A percentile compares a stretch with the other conserved stretches of the same genome.
Conservation (phyloP, 2,329 filamentous ascomycete genomes). For the Ascochyta clinopodiicola region DNA sequence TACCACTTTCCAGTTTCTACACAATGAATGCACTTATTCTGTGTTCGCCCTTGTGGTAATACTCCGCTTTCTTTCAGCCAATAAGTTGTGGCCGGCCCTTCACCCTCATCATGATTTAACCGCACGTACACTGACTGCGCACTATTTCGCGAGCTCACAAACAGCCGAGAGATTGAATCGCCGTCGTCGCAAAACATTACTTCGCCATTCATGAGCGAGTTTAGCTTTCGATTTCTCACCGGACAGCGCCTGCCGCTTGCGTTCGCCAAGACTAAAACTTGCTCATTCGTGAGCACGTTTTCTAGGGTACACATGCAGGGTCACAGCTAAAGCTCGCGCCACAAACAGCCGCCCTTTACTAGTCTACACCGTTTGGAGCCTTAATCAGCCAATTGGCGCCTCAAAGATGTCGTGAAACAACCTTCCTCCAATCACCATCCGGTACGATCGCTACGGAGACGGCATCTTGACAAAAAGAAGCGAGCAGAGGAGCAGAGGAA, state of each 20-base stretch:
- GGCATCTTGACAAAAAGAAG: constrained; percentile 6
- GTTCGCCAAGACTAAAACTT: constrained; percentile 33
- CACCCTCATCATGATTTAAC: too few species aligned
- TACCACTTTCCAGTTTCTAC: constrained; percentile 3
- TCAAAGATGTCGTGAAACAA: not conserved
- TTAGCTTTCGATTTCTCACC: constrained; percentile 11
- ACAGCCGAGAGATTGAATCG: not conserved
- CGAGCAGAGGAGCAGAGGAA: not conserved
- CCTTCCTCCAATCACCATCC: not conserved
- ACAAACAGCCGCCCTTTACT: constrained; percentile 18
- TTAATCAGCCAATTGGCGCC: not conserved
- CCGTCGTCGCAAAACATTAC: not conserved
- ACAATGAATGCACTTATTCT: not conserved
- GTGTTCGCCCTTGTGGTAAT: not conserved
- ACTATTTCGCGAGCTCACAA: not conserved
- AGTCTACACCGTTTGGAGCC: constrained; percentile 11
- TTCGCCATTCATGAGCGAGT: constrained; percentile 2
- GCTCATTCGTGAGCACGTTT: constrained; percentile 38
- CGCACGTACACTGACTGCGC: not conserved
- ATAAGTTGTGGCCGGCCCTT: not conserved
- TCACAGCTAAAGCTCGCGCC: constrained; percentile 34
- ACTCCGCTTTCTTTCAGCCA: not conserved
- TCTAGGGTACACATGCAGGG: constrained; percentile 22
- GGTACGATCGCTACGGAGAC: not conserved
- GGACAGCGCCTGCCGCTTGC: constrained; percentile 22